Percentiles rank a stretch among this genome's conserved stretches.
Evolutionary conservation across 306 rosid species (phyloP).

Genomic region (Bauhinia variegata): DNA sequence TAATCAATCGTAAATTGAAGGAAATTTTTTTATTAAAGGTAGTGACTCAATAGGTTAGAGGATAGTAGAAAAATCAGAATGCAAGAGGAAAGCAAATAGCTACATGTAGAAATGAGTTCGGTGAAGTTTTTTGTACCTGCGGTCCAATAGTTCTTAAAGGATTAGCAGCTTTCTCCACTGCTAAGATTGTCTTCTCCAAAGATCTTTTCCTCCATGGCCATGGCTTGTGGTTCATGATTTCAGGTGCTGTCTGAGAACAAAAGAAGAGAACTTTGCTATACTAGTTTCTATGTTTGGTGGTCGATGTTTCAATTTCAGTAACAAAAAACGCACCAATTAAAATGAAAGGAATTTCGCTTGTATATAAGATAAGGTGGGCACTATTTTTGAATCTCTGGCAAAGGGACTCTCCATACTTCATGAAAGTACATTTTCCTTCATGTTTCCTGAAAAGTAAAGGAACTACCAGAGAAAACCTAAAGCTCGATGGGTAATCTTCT

Average conservation of each 20-base stretch:
- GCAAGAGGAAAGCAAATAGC: slow-evolving; percentile 15
- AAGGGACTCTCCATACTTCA: too few species aligned
- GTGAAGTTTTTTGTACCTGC: slow-evolving; percentile 52
- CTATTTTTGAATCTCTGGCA: background rate
- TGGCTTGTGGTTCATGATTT: slow-evolving; percentile 68
- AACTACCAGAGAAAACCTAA: slow-evolving; percentile 1
- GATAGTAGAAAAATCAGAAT: background rate
- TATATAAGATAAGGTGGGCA: background rate
- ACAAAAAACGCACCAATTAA: background rate
- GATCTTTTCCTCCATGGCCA: slow-evolving; percentile 79
- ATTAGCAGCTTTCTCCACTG: slow-evolving; percentile 43
- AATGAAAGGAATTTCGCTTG: slow-evolving; percentile 15
- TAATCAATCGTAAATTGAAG: background rate
- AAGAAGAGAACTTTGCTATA: slow-evolving; percentile 6
- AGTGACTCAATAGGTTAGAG: slow-evolving; percentile 12
- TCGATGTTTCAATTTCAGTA: background rate
- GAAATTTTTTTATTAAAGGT: slow-evolving; percentile 9
- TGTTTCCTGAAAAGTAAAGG: slow-evolving; percentile 7
- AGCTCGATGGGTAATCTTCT: background rate
- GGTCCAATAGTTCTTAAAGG: slow-evolving; percentile 47
- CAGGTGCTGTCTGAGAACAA: slow-evolving; percentile 37
- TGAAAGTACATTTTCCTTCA: background rate
- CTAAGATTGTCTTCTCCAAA: slow-evolving; percentile 59
- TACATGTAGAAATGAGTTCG: slow-evolving; percentile 3
- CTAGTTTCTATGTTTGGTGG: slow-evolving; percentile 18